A percentile compares a stretch with the other conserved stretches of the same genome.
phyloP scores from a whole-genome alignment of 257 asterid genomes.

The Fraxinus pennsylvanica region DNA sequence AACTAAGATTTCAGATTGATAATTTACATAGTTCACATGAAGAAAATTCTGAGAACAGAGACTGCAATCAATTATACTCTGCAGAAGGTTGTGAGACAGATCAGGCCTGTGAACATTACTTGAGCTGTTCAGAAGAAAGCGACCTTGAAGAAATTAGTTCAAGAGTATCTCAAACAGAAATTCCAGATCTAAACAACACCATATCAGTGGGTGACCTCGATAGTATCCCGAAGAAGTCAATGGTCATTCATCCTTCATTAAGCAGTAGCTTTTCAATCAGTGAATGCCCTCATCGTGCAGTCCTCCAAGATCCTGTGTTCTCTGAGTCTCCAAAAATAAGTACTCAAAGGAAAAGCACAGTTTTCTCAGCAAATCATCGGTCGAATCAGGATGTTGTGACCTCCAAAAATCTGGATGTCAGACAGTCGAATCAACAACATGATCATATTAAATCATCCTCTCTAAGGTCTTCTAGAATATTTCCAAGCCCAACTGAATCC shows the following conservation, averaged over 20 bases:
- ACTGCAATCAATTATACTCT: conserved; percentile 44
- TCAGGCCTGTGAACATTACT: conserved; percentile 62
- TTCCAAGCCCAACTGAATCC: conserved; percentile 77
- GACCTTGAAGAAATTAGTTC: conserved; percentile 69
- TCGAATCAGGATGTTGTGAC: conserved; percentile 37
- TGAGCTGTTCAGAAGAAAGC: conserved; percentile 85
- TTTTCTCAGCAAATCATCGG: conserved; percentile 41
- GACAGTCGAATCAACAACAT: conserved; percentile 39
- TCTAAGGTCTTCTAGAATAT: conserved; percentile 68
- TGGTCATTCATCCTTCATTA: conserved; percentile 35
- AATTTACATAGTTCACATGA: conserved; percentile 38
- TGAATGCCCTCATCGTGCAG: conserved; percentile 40
- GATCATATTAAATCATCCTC: conserved; percentile 61
- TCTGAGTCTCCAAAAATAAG: conserved; percentile 89
- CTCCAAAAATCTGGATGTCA: conserved; percentile 37
- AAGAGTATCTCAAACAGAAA: conserved; percentile 34
- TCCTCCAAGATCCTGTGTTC: conserved; percentile 66
- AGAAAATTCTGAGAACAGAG: conserved; percentile 36
- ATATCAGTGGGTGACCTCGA: conserved; percentile 24
- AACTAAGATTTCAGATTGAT: conserved; percentile 64
- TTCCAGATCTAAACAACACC: conserved; percentile 14
- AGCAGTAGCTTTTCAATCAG: conserved; percentile 50
- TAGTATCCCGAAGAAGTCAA: conserved; percentile 19
- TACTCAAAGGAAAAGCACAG: conserved; percentile 57
- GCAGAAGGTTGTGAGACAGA: conserved; percentile 75